Evolutionary conservation across 345 rosid species (phyloP), one percentile per base, ranked within the genome.

Genomic region (Conringia planisiliqua): DNA sequence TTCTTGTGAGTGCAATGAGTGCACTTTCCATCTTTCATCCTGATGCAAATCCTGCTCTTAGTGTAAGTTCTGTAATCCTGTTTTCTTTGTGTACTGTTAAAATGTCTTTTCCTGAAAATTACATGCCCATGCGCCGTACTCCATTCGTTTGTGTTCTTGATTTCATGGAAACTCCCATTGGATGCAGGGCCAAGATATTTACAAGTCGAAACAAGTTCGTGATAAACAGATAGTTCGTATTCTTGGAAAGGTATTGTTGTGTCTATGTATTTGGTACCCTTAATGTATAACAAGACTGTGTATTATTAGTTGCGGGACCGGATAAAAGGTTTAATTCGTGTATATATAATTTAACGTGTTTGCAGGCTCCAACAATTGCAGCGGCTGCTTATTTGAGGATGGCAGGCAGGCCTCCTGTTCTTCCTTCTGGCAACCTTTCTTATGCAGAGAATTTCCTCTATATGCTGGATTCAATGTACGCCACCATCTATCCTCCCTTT

Each of bases 21-120:
- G 86, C 98, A 67, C 98, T 95, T 73, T 90, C 99, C 48, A 73
- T 86, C 66, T 92, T 87, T 73, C 93, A 95, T 77, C 99, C 98
- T 12, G 99, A 95, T 83, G 97, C 99, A 57, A 95, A 95, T 75
- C 99, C 99, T 68, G 86, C 97, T 79, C 89, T 95, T 12, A 84
- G 80, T 73, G 99, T 92, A 82, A 72, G 88, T 83, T 78, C 27
- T 32, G 0, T 10, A 46, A 42, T 60, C 56, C 5, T 72, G 16
- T 51, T 55, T 33, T 55, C 27, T 16, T 17, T 17, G 4, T 32
- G n/a, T 33, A 17, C 10, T 35, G 8, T 0, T 35, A 32, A 3
- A 8, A 10, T 72, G 14, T 33, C 14, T 10, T 33, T 48, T 71
- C 13, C 51, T 68, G 63, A 7, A 46, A 47, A 0, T 72, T 72